Evolutionary conservation across 306 rosid species (phyloP), one percentile per base, ranked within the genome.

Genomic region (Casuarina cunninghamiana): DNA sequence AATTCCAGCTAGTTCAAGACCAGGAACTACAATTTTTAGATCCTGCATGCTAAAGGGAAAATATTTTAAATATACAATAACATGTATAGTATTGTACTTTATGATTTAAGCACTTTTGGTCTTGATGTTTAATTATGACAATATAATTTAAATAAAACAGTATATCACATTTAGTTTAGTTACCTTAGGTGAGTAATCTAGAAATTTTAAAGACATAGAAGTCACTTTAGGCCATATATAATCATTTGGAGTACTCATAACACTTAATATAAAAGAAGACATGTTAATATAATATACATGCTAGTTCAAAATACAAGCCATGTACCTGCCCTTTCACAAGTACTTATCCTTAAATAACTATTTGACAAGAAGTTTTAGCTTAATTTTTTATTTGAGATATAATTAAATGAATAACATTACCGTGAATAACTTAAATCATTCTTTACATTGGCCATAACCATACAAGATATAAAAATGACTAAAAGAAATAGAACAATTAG

Each of bases 181-280:
- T 89, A 93, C 99, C 99, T 88, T 95, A 35, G 90, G 2, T 68
- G 86, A 88, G 96, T 96, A 95, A 88, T 88, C 93, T 68, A 97
- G 99, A 79, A 95, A 95, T 87, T 83, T 93, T 95, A 78, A 97
- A 79, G 99, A 97, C 90, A 93, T 81, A 78, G 97, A 90, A 86
- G 85, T 93, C 82, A 95, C 97, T 84, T 97, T 97, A 45, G 97
- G 97, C 97, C 99, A 95, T 54, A 93, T 86, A 79, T 95, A 94
- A 77, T 93, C 99, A 37, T 77, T 95, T 80, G 99, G 99, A 17
- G 97, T 93, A 45, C 99, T 97, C 96, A 86, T 19, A 84, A 93
- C 86, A 84, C 99, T 95, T 88, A 86, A 92, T 42, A 77, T 12
- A 81, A 66, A 76, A 80, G 71, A 73, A 68, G 66, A 76, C 10